Evolutionary conservation across 169 alveolate species (phyloP).

Genomic region (Theileria parva): DNA sequence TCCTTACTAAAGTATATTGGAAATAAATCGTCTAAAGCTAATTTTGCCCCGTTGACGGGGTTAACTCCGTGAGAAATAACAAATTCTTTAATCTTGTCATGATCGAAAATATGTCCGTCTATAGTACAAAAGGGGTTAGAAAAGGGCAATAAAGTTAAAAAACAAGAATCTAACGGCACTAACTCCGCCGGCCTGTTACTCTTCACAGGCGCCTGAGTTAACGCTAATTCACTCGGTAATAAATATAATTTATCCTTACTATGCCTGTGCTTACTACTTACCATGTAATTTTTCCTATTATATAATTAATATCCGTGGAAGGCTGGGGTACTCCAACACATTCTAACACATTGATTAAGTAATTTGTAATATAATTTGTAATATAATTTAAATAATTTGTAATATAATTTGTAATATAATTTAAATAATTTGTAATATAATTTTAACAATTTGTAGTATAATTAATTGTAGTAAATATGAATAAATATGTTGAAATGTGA

Average conservation of each 20-base stretch:
- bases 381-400: background rate
- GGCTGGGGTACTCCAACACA: background rate
- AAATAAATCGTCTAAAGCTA: conserved; percentile 76
- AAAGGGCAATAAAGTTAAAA: conserved; percentile 80
- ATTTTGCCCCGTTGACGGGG: conserved; percentile 86
- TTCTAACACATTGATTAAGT: background rate
- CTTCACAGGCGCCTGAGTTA: conserved; percentile 82
- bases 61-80: conserved; percentile 65
- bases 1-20: conserved; percentile 80
- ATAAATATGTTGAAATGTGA: too few relatives aligned
- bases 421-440: background rate
- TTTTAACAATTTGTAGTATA: too few relatives aligned
- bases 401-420: background rate
- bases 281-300: conserved; percentile 32
- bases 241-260: conserved; percentile 89
- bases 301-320: background rate
- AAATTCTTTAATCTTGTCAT: conserved; percentile 75
- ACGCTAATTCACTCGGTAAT: conserved; percentile 83
- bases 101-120: conserved; percentile 82
- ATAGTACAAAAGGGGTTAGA: conserved; percentile 83
- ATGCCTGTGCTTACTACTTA: conserved; percentile 88
- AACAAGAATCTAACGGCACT: conserved; percentile 77
- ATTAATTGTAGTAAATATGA: too few relatives aligned
- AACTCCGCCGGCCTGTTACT: conserved; percentile 64
- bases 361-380: background rate